phyloP scores from a whole-genome alignment of 2,329 filamentous ascomycete genomes.

The Epichloe sylvatica region DNA sequence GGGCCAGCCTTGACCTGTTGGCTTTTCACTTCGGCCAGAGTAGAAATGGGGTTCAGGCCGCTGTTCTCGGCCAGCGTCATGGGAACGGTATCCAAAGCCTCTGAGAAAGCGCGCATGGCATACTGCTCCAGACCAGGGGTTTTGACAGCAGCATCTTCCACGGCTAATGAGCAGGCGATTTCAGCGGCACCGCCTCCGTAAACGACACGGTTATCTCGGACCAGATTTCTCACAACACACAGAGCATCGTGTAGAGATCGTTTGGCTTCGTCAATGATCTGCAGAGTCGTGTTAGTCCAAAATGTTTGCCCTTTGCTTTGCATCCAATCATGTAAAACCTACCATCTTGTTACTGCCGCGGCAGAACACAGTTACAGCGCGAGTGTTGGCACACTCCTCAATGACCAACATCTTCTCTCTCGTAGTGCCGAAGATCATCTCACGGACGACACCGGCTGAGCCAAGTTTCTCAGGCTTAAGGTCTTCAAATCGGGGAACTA shows the following conservation, averaged over 20 bases:
- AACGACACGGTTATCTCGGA: slow-evolving; percentile 90
- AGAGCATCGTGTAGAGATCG: slow-evolving; percentile 93
- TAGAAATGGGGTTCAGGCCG: slow-evolving; percentile 89
- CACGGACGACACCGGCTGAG: slow-evolving; percentile 73
- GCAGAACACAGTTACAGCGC: slow-evolving; percentile 92
- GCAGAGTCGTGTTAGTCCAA: not conserved
- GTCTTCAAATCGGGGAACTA: slow-evolving; percentile 95
- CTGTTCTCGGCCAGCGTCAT: slow-evolving; percentile 98
- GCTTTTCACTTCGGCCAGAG: slow-evolving; percentile 86
- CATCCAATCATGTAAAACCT: slow-evolving; percentile 17
- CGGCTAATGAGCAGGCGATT: slow-evolving; percentile 90
- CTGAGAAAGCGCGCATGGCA: slow-evolving; percentile 93
- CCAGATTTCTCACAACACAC: slow-evolving; percentile 92
- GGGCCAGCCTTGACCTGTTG: slow-evolving; percentile 70
- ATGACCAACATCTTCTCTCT: slow-evolving; percentile 99
- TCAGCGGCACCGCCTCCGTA: slow-evolving; percentile 95
- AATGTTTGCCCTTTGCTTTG: not conserved
- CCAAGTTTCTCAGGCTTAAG: slow-evolving; percentile 83
- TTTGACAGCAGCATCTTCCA: slow-evolving; percentile 89
- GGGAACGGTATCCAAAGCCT: slow-evolving; percentile 83
- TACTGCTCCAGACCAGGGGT: slow-evolving; percentile 97
- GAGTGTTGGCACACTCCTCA: slow-evolving; percentile 95
- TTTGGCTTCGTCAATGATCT: slow-evolving; percentile 99
- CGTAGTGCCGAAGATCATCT: slow-evolving; percentile 95
- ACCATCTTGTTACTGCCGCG: slow-evolving; percentile 99